Evolutionary conservation across 192 early-diverging fungal genomes (phyloP).

Genomic region (Coemansia sp.): DNA sequence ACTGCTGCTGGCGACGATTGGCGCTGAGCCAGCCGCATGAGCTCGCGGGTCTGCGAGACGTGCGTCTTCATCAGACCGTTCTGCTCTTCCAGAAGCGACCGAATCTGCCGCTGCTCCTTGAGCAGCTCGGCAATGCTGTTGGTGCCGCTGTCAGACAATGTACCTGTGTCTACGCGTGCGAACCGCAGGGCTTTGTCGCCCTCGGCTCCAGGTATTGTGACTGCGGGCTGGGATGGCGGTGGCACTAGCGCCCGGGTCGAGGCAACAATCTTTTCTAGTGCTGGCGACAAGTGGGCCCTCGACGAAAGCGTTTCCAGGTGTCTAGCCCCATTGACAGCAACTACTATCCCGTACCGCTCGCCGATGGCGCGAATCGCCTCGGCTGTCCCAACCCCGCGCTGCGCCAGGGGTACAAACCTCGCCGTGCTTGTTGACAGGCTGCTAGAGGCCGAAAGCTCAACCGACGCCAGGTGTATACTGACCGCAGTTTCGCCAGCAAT

Average conservation of each 20-base stretch:
- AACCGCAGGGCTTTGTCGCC: not conserved
- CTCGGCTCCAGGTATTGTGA: not conserved
- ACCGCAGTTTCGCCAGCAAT: slow-evolving; percentile 2
- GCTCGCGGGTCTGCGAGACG: slow-evolving; percentile 40
- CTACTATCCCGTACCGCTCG: slow-evolving; percentile 1
- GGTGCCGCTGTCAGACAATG: not conserved
- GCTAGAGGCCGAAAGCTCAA: slow-evolving; percentile 8
- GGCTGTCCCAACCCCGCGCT: slow-evolving; percentile 2
- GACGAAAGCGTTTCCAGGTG: not conserved
- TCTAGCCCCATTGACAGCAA: not conserved
- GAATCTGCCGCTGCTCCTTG: slow-evolving; percentile 42
- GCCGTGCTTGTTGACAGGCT: slow-evolving; percentile 10
- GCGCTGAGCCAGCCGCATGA: slow-evolving; percentile 26
- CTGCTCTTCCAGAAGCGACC: slow-evolving; percentile 35
- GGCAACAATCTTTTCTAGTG: slow-evolving; percentile 16
- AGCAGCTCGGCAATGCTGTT: slow-evolving; percentile 25
- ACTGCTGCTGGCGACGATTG: slow-evolving; percentile 40
- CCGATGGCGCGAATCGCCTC: slow-evolving; percentile 7
- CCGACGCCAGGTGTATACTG: slow-evolving; percentile 13
- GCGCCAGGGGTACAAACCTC: slow-evolving; percentile 2
- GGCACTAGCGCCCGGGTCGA: slow-evolving; percentile 10
- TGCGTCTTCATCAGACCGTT: slow-evolving; percentile 37
- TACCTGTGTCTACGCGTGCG: not conserved
- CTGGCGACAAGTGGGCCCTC: slow-evolving; percentile 8
- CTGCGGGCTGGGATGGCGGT: not conserved